Conservation (phyloP, 2,329 filamentous ascomycete species). For the Colletotrichum chrysophilum region DNA sequence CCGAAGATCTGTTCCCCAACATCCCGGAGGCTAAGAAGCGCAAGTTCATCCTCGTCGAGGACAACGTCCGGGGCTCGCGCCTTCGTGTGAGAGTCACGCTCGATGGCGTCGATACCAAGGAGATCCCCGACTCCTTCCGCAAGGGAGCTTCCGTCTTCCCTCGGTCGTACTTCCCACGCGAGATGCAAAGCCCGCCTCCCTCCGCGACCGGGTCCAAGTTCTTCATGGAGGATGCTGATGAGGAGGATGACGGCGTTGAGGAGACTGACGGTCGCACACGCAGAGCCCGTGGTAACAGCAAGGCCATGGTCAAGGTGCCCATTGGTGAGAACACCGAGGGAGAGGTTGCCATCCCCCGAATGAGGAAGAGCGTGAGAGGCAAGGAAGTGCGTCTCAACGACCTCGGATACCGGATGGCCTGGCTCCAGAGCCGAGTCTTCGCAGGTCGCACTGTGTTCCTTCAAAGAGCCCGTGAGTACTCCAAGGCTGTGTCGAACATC, state of each 20-base stretch:
- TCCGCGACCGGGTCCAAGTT: conserved; percentile 77
- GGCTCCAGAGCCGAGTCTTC: conserved; percentile 94
- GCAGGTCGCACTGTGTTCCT: conserved; percentile 85
- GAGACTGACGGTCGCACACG: conserved; percentile 53
- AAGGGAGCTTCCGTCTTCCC: conserved; percentile 90
- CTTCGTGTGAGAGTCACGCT: conserved; percentile 91
- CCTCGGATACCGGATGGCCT: conserved; percentile 92
- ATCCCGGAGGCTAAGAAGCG: conserved; percentile 89
- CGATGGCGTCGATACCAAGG: conserved; percentile 91
- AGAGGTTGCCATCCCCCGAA: conserved; percentile 77
- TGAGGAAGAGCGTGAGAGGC: conserved; percentile 70
- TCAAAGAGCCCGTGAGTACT: conserved; percentile 83
- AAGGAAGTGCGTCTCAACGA: conserved; percentile 95
- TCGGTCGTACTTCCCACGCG: conserved; percentile 87
- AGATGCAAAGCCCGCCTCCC: conserved; percentile 87
- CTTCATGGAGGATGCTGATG: conserved; percentile 69
- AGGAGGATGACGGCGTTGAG: conserved; percentile 62
- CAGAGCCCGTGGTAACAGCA: conserved; percentile 37
- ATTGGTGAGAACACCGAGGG: conserved; percentile 73
- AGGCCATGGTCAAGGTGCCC: conserved; percentile 64
- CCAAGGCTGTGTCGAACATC: neutral
- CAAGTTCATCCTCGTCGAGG: conserved; percentile 96
- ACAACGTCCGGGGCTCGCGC: conserved; percentile 79
- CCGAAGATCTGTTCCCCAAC: conserved; percentile 81
- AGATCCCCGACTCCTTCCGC: conserved; percentile 95